Percentiles rank a stretch among this genome's conserved stretches.
Conservation (phyloP, 2,329 filamentous ascomycete species). For the Coniochaeta ligniaria region DNA sequence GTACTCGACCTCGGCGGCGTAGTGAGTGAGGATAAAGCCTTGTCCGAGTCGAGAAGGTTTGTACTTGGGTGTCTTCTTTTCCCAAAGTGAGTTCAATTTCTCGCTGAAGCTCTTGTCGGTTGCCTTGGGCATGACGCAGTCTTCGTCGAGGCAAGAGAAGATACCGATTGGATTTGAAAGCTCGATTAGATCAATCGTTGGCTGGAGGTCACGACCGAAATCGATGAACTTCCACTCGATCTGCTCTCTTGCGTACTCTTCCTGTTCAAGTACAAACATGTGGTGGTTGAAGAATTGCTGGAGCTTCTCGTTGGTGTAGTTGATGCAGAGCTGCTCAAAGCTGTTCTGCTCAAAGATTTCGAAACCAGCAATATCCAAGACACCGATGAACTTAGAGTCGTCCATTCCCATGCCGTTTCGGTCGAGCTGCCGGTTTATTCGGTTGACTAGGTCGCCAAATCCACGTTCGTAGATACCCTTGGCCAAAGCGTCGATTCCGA, state of each 20-base stretch:
- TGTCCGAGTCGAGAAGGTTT: slow-evolving; percentile 79
- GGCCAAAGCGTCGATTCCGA: slow-evolving; percentile 81
- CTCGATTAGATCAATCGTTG: slow-evolving; percentile 96
- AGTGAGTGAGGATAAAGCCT: slow-evolving; percentile 94
- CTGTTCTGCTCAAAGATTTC: slow-evolving; percentile 98
- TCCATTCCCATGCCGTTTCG: slow-evolving; percentile 76
- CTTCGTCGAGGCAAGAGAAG: slow-evolving; percentile 95
- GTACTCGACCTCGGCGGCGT: slow-evolving; percentile 96
- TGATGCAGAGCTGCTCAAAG: slow-evolving; percentile 98
- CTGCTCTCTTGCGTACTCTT: slow-evolving; percentile 94
- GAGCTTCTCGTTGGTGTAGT: slow-evolving; percentile 98
- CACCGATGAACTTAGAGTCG: slow-evolving; percentile 92
- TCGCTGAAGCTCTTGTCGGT: slow-evolving; percentile 96
- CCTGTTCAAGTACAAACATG: slow-evolving; percentile 98
- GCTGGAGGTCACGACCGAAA: slow-evolving; percentile 93
- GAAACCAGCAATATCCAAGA: slow-evolving; percentile 97
- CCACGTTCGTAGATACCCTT: slow-evolving; percentile 98
- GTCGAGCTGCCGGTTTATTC: slow-evolving; percentile 89
- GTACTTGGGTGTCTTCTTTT: slow-evolving; percentile 92
- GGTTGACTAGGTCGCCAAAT: slow-evolving; percentile 84
- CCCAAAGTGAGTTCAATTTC: slow-evolving; percentile 94
- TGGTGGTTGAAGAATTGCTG: slow-evolving; percentile 99
- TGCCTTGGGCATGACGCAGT: slow-evolving; percentile 98
- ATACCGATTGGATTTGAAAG: slow-evolving; percentile 95
- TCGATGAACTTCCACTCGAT: slow-evolving; percentile 99